These are phyloP conservation scores for Beauveria medogensis DNA, from an alignment of 2,329 filamentous ascomycete species.

Conservation along the genomic window DNA sequence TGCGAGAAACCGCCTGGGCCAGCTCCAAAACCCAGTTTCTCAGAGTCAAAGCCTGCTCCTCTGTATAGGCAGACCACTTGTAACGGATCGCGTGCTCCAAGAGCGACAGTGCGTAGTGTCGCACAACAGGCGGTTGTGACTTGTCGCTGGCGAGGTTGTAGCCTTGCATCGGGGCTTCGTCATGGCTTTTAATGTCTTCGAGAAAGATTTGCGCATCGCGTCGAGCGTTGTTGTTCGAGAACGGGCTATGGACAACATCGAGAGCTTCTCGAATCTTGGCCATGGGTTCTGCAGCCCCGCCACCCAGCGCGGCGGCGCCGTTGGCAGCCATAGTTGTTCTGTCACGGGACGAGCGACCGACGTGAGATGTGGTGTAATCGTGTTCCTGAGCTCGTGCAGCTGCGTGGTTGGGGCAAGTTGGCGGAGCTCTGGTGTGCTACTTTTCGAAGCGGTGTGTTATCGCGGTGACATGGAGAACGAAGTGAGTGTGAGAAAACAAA, in stretches of 20 bases:
- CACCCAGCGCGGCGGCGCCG: conserved; percentile 24
- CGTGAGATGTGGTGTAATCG: neutral
- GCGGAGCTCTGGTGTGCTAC: neutral
- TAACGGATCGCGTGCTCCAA: conserved; percentile 86
- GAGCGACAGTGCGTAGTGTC: conserved; percentile 88
- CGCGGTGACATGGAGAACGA: conserved; percentile 8
- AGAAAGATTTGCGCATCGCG: conserved; percentile 78
- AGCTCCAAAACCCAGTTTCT: conserved; percentile 73
- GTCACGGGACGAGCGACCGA: conserved; percentile 7
- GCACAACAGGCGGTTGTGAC: conserved; percentile 69
- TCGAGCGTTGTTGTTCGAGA: conserved; percentile 72
- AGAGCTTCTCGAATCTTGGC: conserved; percentile 74
- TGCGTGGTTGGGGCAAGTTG: conserved; percentile 1
- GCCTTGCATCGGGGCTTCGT: conserved; percentile 76
- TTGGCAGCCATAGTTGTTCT: conserved; percentile 28
- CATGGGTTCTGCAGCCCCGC: conserved; percentile 39
- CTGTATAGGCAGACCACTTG: conserved; percentile 66
- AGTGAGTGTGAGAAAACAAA: conserved; percentile 3
- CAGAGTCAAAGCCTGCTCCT: conserved; percentile 59
- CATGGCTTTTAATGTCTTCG: conserved; percentile 72
- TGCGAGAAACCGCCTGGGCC: conserved; percentile 58
- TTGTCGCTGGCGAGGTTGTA: conserved; percentile 72
- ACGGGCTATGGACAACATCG: conserved; percentile 75
- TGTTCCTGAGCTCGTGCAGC: neutral
- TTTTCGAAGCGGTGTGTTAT: conserved; percentile 7